Evolutionary conservation across 306 rosid species (phyloP).

Genomic region (Inga laurina): DNA sequence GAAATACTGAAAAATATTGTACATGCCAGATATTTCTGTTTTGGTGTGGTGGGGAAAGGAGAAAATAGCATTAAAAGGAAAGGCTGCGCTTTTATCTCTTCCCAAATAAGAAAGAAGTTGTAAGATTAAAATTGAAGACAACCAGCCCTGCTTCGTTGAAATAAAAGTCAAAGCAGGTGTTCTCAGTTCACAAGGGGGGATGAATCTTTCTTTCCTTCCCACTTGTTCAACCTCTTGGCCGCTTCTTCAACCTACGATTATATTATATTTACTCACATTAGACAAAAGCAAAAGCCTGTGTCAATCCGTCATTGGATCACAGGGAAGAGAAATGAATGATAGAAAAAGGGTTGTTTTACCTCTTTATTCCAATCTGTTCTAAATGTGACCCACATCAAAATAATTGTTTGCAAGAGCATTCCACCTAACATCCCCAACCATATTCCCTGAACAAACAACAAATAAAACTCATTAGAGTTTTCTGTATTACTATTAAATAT

Average conservation of each 20-base stretch:
- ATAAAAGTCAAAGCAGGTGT: not conserved
- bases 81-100: too few species aligned
- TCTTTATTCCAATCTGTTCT: conserved; percentile 75
- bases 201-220: conserved; percentile 45
- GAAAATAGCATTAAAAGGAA: too few species aligned
- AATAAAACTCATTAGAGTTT: not conserved
- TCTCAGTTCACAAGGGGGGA: conserved; percentile 31
- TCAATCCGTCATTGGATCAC: not conserved
- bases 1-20: not conserved
- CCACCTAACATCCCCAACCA: conserved; percentile 85
- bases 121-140: not conserved
- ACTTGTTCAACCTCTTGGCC: conserved; percentile 53
- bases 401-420: conserved; percentile 60
- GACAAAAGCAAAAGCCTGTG: too few species aligned
- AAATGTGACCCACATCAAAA: conserved; percentile 61
- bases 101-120: too few species aligned
- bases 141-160: not conserved
- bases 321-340: not conserved
- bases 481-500: not conserved
- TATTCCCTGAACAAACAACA: conserved; percentile 55
- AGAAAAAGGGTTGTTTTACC: conserved; percentile 30
- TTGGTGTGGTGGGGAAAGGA: not conserved
- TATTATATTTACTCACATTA: not conserved
- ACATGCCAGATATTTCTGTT: not conserved
- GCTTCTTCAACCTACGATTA: conserved; percentile 67